Evolutionary conservation across 2,329 filamentous ascomycete species (phyloP), one percentile per base, ranked within the genome.

Genomic region (Aspergillus flavus): DNA sequence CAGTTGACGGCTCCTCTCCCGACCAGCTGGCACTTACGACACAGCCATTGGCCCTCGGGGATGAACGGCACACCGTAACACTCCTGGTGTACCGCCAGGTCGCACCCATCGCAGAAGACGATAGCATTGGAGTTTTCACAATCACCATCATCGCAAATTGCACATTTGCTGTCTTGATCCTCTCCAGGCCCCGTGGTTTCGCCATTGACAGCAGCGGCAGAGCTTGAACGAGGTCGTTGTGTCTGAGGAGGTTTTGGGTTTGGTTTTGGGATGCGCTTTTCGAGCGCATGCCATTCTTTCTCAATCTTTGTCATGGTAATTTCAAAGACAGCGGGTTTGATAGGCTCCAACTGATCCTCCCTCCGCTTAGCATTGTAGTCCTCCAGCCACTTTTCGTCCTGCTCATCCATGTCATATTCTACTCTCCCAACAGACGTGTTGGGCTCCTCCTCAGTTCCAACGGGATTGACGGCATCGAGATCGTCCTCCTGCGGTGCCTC

Each of bases 401-500:
- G 95, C 79, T 99, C 95, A 74, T 99, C 95, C 95, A 99, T 99
- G 77, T 99, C 95, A 76, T 99, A 99, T 76, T 99, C 95, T 23
- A 99, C 95, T 61, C 92, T 89, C 14, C 93, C 92, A 45, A 96
- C 85, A 5, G 81, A 79, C 34, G 81, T 77, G 59, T 85, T 82
- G 6, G 80, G 75, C 53, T 91, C 89, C 10, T 84, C 85, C 56
- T 91, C 90, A 21, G 81, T 81, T 65, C 85, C 86, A 21, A 84
- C 73, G 23, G 81, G 79, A 28, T 83, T 79, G 58, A 79, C 83
- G 57, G 87, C 76, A 64, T 88, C 86, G 23, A 89, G 78, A 68
- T 90, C 88, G 69, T 90, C 88, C 69, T 89, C 86, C 55, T 87
- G 85, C 6, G 85, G 84, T 26, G 84, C 85, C 72, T 90, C 87